Percentiles rank a stretch among this genome's conserved stretches.
Evolutionary conservation across 1,284 basidiomycete genomes (phyloP).

Genomic region (Tetrapyrgos nigripes): DNA sequence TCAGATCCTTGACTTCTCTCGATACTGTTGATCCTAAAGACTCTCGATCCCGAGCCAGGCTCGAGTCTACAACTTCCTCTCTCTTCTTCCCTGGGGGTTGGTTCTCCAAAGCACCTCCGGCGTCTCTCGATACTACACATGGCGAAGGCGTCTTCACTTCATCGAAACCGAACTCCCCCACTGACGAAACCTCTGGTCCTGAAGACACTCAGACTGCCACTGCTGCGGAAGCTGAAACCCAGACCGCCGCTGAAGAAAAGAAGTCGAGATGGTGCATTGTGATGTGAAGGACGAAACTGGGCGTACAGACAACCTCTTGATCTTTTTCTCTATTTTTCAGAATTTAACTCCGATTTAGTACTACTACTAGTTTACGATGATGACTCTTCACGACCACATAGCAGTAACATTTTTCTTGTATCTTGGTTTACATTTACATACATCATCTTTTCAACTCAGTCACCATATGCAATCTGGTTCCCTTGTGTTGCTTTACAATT

Average conservation of each 20-base stretch:
- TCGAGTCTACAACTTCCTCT: conserved; percentile 59
- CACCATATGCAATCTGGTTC: too few relatives aligned
- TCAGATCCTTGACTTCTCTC: conserved; percentile 3
- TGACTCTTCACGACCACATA: background rate
- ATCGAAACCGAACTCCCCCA: conserved; percentile 31
- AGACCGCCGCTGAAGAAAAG: conserved; percentile 16
- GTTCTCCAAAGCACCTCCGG: conserved; percentile 51
- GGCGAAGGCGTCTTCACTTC: conserved; percentile 50
- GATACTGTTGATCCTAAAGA: conserved; percentile 16
- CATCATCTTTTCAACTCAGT: too few relatives aligned
- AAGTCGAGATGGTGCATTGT: conserved; percentile 19
- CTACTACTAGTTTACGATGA: background rate
- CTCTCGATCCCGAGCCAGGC: conserved; percentile 41
- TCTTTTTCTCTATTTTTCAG: background rate
- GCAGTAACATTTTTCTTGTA: background rate
- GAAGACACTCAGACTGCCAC: background rate
- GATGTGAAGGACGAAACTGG: conserved; percentile 10
- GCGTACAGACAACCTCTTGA: background rate
- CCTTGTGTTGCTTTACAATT: too few relatives aligned
- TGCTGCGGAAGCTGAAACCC: background rate
- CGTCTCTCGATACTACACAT: conserved; percentile 56
- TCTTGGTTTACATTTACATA: background rate
- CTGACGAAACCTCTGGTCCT: conserved; percentile 1
- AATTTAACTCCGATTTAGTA: background rate
- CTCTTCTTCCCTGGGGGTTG: conserved; percentile 63